Percentiles rank a stretch among this genome's conserved stretches.
Conservation (phyloP, 2,329 filamentous ascomycete genomes). For the Nemania diffusa region DNA sequence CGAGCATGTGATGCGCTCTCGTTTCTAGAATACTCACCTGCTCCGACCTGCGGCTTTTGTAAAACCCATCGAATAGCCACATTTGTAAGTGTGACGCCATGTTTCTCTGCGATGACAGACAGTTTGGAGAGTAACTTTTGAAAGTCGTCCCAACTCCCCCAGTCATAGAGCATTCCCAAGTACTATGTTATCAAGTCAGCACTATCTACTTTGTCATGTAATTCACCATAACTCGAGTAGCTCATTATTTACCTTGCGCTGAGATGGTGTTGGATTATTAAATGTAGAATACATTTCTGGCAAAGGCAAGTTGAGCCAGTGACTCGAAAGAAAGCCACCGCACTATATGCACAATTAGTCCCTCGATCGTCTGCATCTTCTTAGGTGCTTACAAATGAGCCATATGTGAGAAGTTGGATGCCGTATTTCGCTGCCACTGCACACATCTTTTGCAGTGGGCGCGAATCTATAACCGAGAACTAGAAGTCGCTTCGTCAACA, state of each 20-base stretch:
- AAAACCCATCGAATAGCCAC: conserved; percentile 51
- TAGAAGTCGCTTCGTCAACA: conserved; percentile 30
- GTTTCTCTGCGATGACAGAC: conserved; percentile 39
- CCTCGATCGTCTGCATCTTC: too few species aligned
- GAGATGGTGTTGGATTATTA: conserved; percentile 5
- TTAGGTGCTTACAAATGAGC: conserved; percentile 47
- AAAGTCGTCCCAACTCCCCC: conserved; percentile 49
- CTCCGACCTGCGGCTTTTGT: conserved; percentile 49
- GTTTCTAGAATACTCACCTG: conserved; percentile 27
- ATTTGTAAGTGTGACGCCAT: conserved; percentile 47
- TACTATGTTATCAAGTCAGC: conserved; percentile 38
- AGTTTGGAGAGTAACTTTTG: conserved; percentile 46
- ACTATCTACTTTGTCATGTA: neutral
- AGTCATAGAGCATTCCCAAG: conserved; percentile 48
- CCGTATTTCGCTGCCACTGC: conserved; percentile 46
- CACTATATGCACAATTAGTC: conserved; percentile 39
- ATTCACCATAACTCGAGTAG: neutral
- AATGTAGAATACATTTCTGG: conserved; percentile 49
- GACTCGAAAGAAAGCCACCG: conserved; percentile 51
- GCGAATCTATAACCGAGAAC: conserved; percentile 51
- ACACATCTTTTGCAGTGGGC: conserved; percentile 47
- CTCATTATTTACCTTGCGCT: conserved; percentile 41
- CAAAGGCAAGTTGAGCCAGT: conserved; percentile 47
- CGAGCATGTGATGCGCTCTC: neutral
- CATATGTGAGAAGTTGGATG: conserved; percentile 50